Conservation (phyloP, 2,329 filamentous ascomycete species). For the Paecilomyces dactylethromorphus region DNA sequence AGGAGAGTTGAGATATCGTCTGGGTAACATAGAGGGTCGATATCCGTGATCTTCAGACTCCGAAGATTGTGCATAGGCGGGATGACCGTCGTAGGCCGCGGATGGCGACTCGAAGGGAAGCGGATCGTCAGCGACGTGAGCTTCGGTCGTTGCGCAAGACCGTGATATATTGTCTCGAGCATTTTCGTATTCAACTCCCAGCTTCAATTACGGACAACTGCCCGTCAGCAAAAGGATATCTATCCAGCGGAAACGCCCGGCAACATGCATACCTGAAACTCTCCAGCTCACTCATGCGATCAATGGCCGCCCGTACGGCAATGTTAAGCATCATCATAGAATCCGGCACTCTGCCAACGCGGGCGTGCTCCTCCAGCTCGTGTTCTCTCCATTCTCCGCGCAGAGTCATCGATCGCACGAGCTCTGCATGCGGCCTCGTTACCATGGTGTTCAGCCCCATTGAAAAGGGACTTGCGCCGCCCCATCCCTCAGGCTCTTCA, state of each 20-base stretch:
- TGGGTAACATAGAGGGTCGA: conserved; percentile 58
- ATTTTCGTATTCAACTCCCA: conserved; percentile 59
- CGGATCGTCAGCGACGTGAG: conserved; percentile 50
- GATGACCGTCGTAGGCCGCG: conserved; percentile 50
- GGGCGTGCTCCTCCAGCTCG: conserved; percentile 52
- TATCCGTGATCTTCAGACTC: conserved; percentile 50
- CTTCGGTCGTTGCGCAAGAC: conserved; percentile 43
- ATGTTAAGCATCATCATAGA: conserved; percentile 59
- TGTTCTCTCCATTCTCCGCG: conserved; percentile 53
- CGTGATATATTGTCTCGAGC: conserved; percentile 52
- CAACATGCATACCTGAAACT: conserved; percentile 41
- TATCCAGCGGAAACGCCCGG: background rate
- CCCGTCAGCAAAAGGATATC: background rate
- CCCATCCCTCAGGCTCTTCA: conserved; percentile 54
- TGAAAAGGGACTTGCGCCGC: conserved; percentile 56
- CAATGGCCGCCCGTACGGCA: conserved; percentile 51
- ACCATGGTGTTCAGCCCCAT: conserved; percentile 59
- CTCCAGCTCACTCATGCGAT: conserved; percentile 51
- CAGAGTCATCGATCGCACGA: conserved; percentile 48
- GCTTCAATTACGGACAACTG: conserved; percentile 19
- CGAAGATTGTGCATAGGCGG: conserved; percentile 52
- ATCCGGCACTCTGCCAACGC: conserved; percentile 54
- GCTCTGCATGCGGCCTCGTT: conserved; percentile 46
- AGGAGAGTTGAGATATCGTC: conserved; percentile 56
- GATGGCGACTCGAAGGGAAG: conserved; percentile 51